Evolutionary conservation across 805 yeast species (phyloP), one percentile per base, ranked within the genome.

Genomic region (Starmerella potacharoeniae): DNA sequence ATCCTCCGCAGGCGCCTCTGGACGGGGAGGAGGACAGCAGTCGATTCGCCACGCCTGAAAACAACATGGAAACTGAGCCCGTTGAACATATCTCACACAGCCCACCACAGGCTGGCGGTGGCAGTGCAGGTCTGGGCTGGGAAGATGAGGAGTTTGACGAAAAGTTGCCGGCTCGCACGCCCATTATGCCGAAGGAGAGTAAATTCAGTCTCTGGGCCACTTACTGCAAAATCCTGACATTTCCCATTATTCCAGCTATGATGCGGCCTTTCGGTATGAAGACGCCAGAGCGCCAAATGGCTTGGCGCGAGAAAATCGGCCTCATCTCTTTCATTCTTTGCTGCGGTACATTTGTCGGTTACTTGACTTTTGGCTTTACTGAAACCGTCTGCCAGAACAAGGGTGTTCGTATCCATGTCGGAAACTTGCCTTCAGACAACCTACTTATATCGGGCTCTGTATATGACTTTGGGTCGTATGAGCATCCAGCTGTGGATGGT

Each of bases 231-330:
- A 62, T 78, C 8, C 71, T 93, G 37, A 90, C 98, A 0, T 88
- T 88, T 68, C 91, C 96, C 93, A 95, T 95, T 3, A 95, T 97
- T 1, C 78, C 84, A 3, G 83, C 89, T 0, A 59, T 88, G 36
- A 70, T 89, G 63, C 72, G 72, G 45, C 68, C 86, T 45, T 84
- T 80, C 69, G 97, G 97, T 3, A 77, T 91, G 77, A 77, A 78
- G 36, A 81, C 84, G 22, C 80, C 81, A 61, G 90, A 82, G 45
- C 80, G 95, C 57, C 97, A 90, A 67, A 80, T 81, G 74, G 97
- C 97, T 0, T 93, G 98, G 98, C 78, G 98, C 65, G 98, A 93
- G 66, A 91, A 91, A 66, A 84, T 90, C 53, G 97, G 88, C 1
- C 75, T 93, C 45, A 74, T 91, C 45, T 77, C 93, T 0, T 75